A percentile compares a stretch with the other conserved stretches of the same genome.
Conservation (phyloP, 2,329 filamentous ascomycete species). For the Paraconiothyrium sp. region DNA sequence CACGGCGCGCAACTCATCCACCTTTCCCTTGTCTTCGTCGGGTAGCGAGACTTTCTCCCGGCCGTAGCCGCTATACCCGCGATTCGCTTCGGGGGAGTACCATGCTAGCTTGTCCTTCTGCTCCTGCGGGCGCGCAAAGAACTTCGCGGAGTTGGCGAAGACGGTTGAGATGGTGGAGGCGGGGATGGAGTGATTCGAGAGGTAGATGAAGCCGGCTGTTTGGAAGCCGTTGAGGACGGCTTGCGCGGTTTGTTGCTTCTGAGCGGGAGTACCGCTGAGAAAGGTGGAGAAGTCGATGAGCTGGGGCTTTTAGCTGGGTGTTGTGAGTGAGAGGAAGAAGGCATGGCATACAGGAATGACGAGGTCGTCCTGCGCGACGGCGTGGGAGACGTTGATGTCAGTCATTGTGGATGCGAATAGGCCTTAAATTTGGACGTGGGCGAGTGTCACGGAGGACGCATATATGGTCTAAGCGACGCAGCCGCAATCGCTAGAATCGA, state of each 20-base stretch:
- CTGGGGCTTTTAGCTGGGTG: constrained; percentile 52
- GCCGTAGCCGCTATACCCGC: constrained; percentile 59
- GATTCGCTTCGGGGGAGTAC: constrained; percentile 58
- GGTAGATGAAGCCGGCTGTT: constrained; percentile 87
- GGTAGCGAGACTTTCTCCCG: constrained; percentile 52
- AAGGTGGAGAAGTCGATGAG: constrained; percentile 83
- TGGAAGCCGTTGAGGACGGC: constrained; percentile 84
- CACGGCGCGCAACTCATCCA: constrained; percentile 47
- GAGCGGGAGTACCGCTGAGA: constrained; percentile 67
- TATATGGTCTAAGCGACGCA: neutral
- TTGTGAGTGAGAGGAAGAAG: constrained; percentile 1
- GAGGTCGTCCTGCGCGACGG: constrained; percentile 51
- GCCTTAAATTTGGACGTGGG: neutral
- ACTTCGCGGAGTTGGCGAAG: constrained; percentile 61
- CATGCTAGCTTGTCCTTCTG: constrained; percentile 52
- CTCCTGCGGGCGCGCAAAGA: constrained; percentile 50
- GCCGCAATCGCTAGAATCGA: neutral
- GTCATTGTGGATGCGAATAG: constrained; percentile 22
- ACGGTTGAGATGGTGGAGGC: constrained; percentile 66
- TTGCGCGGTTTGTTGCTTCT: constrained; percentile 72
- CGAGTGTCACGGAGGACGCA: neutral
- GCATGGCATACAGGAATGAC: constrained; percentile 48
- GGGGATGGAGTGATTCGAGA: constrained; percentile 79
- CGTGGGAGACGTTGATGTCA: constrained; percentile 41
- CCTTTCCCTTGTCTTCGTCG: constrained; percentile 44